Evolutionary conservation across 352 stramenopile species (phyloP).

Genomic region (Aphanomyces stellatus): DNA sequence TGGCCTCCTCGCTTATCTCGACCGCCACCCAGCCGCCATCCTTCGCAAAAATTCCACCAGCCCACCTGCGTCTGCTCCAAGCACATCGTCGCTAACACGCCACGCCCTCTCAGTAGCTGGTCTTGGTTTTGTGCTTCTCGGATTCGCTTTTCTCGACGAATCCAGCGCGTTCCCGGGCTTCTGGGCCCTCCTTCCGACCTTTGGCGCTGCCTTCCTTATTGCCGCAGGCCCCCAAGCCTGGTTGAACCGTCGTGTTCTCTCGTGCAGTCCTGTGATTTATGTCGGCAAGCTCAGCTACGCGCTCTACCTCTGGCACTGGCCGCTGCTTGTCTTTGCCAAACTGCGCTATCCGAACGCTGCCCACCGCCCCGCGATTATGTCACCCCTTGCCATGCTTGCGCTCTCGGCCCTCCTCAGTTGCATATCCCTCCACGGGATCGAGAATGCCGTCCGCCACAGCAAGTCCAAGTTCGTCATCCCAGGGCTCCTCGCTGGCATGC

Average conservation of each 20-base stretch:
- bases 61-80: not conserved
- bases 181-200: constrained; percentile 8
- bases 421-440: not conserved
- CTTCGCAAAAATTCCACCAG: too few species aligned
- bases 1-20: constrained; percentile 4
- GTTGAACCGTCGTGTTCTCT: constrained; percentile 1
- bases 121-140: not conserved
- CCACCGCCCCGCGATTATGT: not conserved
- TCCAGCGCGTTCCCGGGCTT: constrained; percentile 9
- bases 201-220: constrained; percentile 1
- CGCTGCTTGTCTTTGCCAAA: constrained; percentile 16
- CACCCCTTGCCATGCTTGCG: not conserved
- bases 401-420: not conserved
- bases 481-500: not conserved
- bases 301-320: constrained; percentile 21
- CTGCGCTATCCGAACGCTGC: constrained; percentile 14
- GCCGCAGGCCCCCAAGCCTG: not conserved
- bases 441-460: not conserved
- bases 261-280: not conserved
- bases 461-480: constrained; percentile 11
- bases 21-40: too few species aligned
- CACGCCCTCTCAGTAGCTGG: not conserved
- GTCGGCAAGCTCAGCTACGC: constrained; percentile 19
- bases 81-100: not conserved
- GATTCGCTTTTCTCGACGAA: constrained; percentile 5